Base-by-base conservation (phyloP, 495 filamentous ascomycete genomes). In the Usnea hakonensis region DNA sequence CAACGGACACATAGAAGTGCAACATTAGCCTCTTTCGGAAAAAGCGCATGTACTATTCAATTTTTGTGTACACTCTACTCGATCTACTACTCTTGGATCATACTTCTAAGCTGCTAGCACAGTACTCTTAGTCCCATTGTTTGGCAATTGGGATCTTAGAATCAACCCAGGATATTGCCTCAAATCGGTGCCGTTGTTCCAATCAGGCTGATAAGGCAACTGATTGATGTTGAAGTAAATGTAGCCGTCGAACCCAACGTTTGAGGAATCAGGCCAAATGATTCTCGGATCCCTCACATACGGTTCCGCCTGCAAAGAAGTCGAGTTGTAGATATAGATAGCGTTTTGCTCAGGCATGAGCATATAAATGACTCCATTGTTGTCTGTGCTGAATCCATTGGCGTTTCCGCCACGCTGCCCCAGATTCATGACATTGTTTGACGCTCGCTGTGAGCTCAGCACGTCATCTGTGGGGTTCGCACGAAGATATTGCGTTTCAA, bases 171-270 rank as follows among this genome's bases (percentile, higher is more conserved):
- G 72, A 26, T 71, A 52, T 30, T 48, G 41, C 55, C 71, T 64
- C 48, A 59, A 41, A 65, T 73, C 69, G 17, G 63, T 62, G 16
- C 69, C 72, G 33, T 67, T 60, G 44, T 68, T 71, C 68, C 72
- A 75, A 63, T 73, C 69, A 23, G 69, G 70, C 70, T 76, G 71
- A 63, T 69, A 72, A 2, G 63, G 67, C 52, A 78, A 62, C 62
- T 78, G 76, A 58, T 79, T 79, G 35, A 76, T 70, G 32, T 73
- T 77, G 54, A 75, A 69, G 61, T 79, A 77, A 19, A 76, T 37
- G 48, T 77, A 77, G 5, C 74, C 75, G 62, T 77, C 76, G 21
- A 61, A 71, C 0, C 67, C 68, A 3, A 75, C 67, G 32, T 69
- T 71, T 32, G 70, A 62, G 53, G 67, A 74, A 58, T 79, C 77